A percentile compares a stretch with the other conserved stretches of the same genome.
Conservation (phyloP, 192 early-diverging fungal species). For the Martensiomyces pterosporus region DNA sequence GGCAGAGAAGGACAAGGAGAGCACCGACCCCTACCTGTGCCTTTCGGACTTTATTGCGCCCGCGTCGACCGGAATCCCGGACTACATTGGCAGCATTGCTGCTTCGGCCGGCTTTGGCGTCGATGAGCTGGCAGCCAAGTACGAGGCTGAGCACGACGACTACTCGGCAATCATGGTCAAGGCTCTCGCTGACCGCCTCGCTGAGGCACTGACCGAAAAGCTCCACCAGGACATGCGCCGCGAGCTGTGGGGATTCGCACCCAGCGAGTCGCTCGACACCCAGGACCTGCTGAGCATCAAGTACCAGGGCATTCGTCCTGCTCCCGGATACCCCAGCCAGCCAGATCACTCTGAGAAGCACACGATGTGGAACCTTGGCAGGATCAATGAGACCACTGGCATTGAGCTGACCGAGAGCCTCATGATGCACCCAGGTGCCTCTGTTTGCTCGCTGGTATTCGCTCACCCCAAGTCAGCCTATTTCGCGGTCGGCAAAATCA, state of each 20-base stretch:
- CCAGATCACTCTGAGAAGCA: slow-evolving; percentile 93
- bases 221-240: slow-evolving; percentile 88
- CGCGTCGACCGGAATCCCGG: slow-evolving; percentile 62
- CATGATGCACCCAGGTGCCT: slow-evolving; percentile 90
- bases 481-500: slow-evolving; percentile 95
- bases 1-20: slow-evolving; percentile 80
- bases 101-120: slow-evolving; percentile 88
- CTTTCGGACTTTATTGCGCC: slow-evolving; percentile 93
- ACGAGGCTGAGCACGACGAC: slow-evolving; percentile 79
- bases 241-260: slow-evolving; percentile 84
- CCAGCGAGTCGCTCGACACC: slow-evolving; percentile 65
- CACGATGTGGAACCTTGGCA: slow-evolving; percentile 88
- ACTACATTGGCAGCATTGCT: slow-evolving; percentile 90
- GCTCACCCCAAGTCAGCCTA: slow-evolving; percentile 76
- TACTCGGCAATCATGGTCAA: slow-evolving; percentile 93
- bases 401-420: slow-evolving; percentile 89
- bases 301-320: slow-evolving; percentile 94
- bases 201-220: slow-evolving; percentile 87
- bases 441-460: slow-evolving; percentile 76
- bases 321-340: slow-evolving; percentile 92
- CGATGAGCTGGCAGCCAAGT: slow-evolving; percentile 80
- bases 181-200: slow-evolving; percentile 89
- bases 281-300: slow-evolving; percentile 85
- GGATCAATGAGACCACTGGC: slow-evolving; percentile 73
- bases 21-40: slow-evolving; percentile 78